These are phyloP conservation scores for Penicillium brasilianum DNA, from an alignment of 2,329 filamentous ascomycete species.

Conservation along the genomic window DNA sequence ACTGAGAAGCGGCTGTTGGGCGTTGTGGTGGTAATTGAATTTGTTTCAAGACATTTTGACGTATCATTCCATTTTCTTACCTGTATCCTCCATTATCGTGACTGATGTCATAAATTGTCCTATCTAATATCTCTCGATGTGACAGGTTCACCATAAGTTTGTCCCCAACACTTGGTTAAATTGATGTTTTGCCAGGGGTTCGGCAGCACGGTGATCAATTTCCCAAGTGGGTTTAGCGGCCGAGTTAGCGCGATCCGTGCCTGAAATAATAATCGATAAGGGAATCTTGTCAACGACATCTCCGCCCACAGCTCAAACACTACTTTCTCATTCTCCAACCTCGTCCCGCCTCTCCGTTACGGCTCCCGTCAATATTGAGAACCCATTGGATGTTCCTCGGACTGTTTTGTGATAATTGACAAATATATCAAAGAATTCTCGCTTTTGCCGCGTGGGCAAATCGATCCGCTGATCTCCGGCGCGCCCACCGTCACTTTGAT, in stretches of 20 bases:
- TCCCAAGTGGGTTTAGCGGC: not conserved
- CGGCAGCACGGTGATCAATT: not conserved
- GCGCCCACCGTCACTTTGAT: slow-evolving; percentile 9
- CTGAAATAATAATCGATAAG: slow-evolving; percentile 11
- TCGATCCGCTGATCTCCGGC: slow-evolving; percentile 8
- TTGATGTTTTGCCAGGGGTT: not conserved
- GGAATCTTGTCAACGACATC: slow-evolving; percentile 4
- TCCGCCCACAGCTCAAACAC: not conserved
- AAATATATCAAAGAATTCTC: not conserved
- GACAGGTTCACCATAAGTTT: not conserved
- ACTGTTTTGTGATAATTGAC: not conserved
- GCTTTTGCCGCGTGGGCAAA: not conserved
- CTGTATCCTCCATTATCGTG: not conserved
- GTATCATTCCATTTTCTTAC: not conserved
- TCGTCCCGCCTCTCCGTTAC: not conserved
- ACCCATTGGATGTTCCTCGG: not conserved
- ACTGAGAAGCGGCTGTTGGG: slow-evolving; percentile 21
- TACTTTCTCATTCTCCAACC: not conserved
- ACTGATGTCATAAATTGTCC: not conserved
- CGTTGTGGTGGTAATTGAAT: slow-evolving; percentile 22
- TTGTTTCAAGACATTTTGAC: not conserved
- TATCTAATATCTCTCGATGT: not conserved
- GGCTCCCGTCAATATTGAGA: not conserved
- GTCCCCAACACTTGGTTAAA: too few species aligned
- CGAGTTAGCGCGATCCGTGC: slow-evolving; percentile 4